These are phyloP conservation scores for Spathaspora arborariae DNA, from an alignment of 805 yeast genomes.

Conservation along the genomic window DNA sequence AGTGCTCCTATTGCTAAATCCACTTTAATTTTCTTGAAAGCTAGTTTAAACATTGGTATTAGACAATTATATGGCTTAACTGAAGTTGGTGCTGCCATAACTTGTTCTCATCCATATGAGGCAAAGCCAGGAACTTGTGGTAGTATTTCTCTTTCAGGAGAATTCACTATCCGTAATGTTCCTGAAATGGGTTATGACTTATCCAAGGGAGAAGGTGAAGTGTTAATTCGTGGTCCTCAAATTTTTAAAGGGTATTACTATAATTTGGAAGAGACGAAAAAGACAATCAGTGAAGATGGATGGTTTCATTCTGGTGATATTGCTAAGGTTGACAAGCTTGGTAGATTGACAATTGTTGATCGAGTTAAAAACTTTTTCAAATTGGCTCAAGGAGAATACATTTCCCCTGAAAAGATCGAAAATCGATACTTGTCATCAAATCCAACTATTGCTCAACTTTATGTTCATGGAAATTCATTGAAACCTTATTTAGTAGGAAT, in stretches of 20 bases:
- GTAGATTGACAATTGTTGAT: conserved; percentile 58
- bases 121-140: conserved; percentile 25
- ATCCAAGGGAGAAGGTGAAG: conserved; percentile 33
- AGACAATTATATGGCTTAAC: conserved; percentile 37
- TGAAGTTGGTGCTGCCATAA: conserved; percentile 22
- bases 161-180: conserved; percentile 15
- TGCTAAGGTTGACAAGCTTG: conserved; percentile 48
- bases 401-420: conserved; percentile 71
- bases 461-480: conserved; percentile 58
- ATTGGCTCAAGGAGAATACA: conserved; percentile 45
- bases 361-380: conserved; percentile 75
- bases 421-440: conserved; percentile 51
- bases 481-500: conserved; percentile 55
- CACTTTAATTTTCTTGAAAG: conserved; percentile 22
- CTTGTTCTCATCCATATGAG: conserved; percentile 16
- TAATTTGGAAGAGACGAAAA: conserved; percentile 50
- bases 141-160: conserved; percentile 14
- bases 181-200: conserved; percentile 17
- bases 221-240: conserved; percentile 63
- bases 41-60: conserved; percentile 22
- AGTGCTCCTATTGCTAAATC: conserved; percentile 24
- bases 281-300: conserved; percentile 51
- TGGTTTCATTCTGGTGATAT: conserved; percentile 66
- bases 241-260: conserved; percentile 54
- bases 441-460: conserved; percentile 47